These are phyloP conservation scores for Backusella parvicylindrica DNA, from an alignment of 192 early-diverging fungal species.

Conservation along the genomic window DNA sequence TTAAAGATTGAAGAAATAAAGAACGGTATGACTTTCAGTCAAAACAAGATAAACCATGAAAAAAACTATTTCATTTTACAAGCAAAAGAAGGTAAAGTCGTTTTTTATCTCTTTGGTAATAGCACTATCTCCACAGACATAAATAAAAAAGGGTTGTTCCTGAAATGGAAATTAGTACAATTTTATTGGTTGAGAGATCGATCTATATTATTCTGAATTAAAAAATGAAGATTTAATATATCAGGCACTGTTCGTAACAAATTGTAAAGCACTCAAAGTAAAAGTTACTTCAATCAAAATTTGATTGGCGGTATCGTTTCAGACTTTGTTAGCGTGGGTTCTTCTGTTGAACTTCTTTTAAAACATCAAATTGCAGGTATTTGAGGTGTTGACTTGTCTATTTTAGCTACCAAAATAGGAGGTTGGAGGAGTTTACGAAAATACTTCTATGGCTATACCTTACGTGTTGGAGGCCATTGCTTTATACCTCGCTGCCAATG, in stretches of 20 bases:
- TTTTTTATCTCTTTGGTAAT: too few species aligned
- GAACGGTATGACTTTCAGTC: too few species aligned
- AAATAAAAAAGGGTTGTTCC: too few species aligned
- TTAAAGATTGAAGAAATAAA: too few species aligned
- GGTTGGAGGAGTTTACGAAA: too few species aligned
- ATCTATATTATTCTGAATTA: too few species aligned
- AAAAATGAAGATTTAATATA: too few species aligned
- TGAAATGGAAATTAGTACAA: too few species aligned
- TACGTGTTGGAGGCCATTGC: slow-evolving; percentile 49
- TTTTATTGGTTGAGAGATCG: not conserved
- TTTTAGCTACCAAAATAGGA: not conserved
- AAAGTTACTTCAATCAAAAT: slow-evolving; percentile 38
- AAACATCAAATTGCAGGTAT: slow-evolving; percentile 48
- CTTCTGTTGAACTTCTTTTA: slow-evolving; percentile 57
- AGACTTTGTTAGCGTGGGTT: slow-evolving; percentile 73
- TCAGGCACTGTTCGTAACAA: slow-evolving; percentile 12
- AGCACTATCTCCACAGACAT: too few species aligned
- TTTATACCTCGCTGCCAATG: slow-evolving; percentile 37
- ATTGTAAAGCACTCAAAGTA: slow-evolving; percentile 45
- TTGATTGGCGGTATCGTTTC: slow-evolving; percentile 61
- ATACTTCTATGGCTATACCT: slow-evolving; percentile 60
- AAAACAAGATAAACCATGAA: too few species aligned
- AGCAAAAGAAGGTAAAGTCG: too few species aligned
- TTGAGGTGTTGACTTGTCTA: slow-evolving; percentile 47
- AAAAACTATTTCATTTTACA: too few species aligned